These are phyloP conservation scores for Macrophomina phaseolina DNA, from an alignment of 2,329 filamentous ascomycete genomes.

Conservation along the genomic window DNA sequence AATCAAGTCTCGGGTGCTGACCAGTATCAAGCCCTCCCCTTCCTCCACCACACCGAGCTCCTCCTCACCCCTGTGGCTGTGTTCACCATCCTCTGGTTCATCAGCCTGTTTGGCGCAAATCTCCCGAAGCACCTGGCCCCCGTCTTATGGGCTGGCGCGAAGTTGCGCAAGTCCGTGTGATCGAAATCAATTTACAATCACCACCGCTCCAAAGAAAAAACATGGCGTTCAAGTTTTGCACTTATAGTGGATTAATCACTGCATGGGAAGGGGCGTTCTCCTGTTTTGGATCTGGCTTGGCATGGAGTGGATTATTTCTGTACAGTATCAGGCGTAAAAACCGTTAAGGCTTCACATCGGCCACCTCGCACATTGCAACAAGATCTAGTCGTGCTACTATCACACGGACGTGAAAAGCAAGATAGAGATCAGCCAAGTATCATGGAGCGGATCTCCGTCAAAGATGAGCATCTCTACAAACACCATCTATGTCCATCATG, in stretches of 20 bases:
- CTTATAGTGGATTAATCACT: slow-evolving; percentile 17
- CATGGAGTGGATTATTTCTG: neutral
- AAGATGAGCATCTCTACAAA: too few species aligned
- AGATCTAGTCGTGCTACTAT: neutral
- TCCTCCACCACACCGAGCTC: slow-evolving; percentile 70
- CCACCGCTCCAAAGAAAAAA: neutral
- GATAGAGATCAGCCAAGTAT: too few species aligned
- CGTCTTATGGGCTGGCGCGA: slow-evolving; percentile 56
- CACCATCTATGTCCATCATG: too few species aligned
- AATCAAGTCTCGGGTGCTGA: slow-evolving; percentile 28
- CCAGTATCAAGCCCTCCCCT: slow-evolving; percentile 60
- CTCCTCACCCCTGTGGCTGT: slow-evolving; percentile 67
- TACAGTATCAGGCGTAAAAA: slow-evolving; percentile 16
- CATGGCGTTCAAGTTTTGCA: slow-evolving; percentile 3
- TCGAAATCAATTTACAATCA: neutral
- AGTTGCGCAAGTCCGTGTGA: slow-evolving; percentile 48
- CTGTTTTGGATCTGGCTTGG: neutral
- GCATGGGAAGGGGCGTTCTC: slow-evolving; percentile 17
- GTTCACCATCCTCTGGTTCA: slow-evolving; percentile 64
- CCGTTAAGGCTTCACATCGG: neutral
- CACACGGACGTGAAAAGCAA: neutral
- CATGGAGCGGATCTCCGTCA: too few species aligned
- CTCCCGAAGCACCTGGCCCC: slow-evolving; percentile 58
- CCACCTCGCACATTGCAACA: neutral
- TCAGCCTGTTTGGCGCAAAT: slow-evolving; percentile 58